Conservation (phyloP, 177 flowering plant genomes). For the Telopea speciosissima region DNA sequence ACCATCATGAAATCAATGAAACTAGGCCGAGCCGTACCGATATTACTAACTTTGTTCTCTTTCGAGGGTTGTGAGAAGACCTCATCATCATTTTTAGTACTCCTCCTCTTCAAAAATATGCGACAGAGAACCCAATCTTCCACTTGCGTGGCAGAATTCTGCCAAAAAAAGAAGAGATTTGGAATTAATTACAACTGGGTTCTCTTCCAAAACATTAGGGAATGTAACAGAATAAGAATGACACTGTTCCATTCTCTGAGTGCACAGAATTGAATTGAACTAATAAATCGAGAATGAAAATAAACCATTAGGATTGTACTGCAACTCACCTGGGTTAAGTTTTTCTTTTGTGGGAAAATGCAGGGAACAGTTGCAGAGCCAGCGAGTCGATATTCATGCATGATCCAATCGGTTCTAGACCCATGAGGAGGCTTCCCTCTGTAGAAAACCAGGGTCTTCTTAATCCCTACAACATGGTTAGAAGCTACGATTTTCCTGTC, state of each 20-base stretch:
- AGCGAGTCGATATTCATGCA: constrained; percentile 67
- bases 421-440: constrained; percentile 38
- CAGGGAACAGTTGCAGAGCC: constrained; percentile 12
- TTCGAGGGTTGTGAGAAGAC: constrained; percentile 1
- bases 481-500: constrained; percentile 40
- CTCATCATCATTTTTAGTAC: constrained; percentile 18
- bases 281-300: no score
- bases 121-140: constrained; percentile 91
- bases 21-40: constrained; percentile 26
- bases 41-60: constrained; percentile 1
- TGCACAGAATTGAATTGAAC: neutral
- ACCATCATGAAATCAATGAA: constrained; percentile 59
- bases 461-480: constrained; percentile 41
- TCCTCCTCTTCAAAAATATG: constrained; percentile 70
- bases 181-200: neutral
- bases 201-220: no score
- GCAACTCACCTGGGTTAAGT: constrained; percentile 24
- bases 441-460: constrained; percentile 60
- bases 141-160: constrained; percentile 29
- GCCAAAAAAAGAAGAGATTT: constrained; percentile 7
- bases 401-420: constrained; percentile 56
- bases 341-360: constrained; percentile 17
- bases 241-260: neutral
- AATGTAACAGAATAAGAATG: neutral
- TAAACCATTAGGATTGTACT: no score